Evolutionary conservation across 1,139 yeast species (phyloP), one percentile per base, ranked within the genome.

Genomic region (Kodamaea derodonti): DNA sequence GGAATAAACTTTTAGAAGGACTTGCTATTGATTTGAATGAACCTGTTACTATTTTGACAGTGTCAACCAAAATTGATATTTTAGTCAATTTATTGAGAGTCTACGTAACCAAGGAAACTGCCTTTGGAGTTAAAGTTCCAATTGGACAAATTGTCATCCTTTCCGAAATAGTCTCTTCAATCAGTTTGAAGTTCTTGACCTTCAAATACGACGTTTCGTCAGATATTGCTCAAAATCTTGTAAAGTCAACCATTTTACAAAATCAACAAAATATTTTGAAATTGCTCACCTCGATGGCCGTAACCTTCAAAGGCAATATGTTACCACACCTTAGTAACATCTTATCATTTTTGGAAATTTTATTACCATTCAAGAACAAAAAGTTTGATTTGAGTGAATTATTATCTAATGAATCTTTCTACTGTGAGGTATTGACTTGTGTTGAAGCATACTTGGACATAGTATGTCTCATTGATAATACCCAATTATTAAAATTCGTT

Each of bases 161-260:
- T 29, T 62, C 68, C 24, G 85, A 80, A 47, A 53, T 75, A 3
- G 49, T 80, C 9, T 56, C 76, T 37, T 68, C 79, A 16, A 58
- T 83, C 35, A 78, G 80, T 43, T 59, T 72, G 11, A 72, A 67
- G 35, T 78, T 73, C 42, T 57, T 78, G 25, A 66, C 78, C 1
- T 69, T 80, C 47, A 78, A 71, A 46, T 67, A 72, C 32, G 87
- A 82, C 36, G 54, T 83, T 30, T 68, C 80, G 39, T 76, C 75
- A 43, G 79, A 73, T 38, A 48, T 53, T 3, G 62, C 69, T 23
- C 69, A 64, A 37, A 52, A 56, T 9, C 49, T 69, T 17, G 62
- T 81, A 23, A 50, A 52, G 20, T 49, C 59, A 4, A 65, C 81
- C 2, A 56, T 78, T 16, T 47, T 57, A 4, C 56, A 59, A 26